Conservation (phyloP, 192 early-diverging fungal species). For the Rhizophagus clarus region DNA sequence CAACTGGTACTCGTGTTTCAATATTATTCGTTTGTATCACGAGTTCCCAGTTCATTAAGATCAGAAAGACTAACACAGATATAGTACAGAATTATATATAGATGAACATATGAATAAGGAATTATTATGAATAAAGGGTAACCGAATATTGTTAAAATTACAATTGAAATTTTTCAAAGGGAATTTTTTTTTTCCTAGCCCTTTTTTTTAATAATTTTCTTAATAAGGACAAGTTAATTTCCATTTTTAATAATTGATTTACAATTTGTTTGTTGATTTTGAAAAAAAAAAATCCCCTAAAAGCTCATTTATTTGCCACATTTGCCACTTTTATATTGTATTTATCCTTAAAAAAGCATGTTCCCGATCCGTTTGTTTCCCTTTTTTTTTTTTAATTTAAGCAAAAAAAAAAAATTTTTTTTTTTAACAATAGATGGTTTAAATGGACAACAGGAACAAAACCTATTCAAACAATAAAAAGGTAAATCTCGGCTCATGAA, state of each 20-base stretch:
- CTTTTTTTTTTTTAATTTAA: no score
- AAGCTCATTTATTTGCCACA: neutral
- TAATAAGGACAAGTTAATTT: neutral
- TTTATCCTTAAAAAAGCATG: neutral
- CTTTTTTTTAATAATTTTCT: neutral
- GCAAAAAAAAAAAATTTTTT: no score
- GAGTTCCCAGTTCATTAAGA: no score
- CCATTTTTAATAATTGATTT: neutral
- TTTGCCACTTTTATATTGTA: neutral
- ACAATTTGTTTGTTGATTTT: neutral
- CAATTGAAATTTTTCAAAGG: neutral
- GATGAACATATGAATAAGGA: neutral
- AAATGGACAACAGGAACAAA: neutral
- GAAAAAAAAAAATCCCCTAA: neutral
- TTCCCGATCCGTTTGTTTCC: neutral
- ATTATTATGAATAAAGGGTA: no score
- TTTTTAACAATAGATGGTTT: neutral
- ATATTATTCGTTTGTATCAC: no score
- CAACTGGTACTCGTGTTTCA: no score
- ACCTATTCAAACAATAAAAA: no score
- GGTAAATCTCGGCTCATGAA: no score
- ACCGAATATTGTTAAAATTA: neutral
- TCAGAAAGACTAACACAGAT: no score
- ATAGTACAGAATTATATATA: no score
- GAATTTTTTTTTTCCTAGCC: neutral